Evolutionary conservation across 257 asterid species (phyloP), one percentile per base, ranked within the genome.

Genomic region (Scutellaria baicalensis): DNA sequence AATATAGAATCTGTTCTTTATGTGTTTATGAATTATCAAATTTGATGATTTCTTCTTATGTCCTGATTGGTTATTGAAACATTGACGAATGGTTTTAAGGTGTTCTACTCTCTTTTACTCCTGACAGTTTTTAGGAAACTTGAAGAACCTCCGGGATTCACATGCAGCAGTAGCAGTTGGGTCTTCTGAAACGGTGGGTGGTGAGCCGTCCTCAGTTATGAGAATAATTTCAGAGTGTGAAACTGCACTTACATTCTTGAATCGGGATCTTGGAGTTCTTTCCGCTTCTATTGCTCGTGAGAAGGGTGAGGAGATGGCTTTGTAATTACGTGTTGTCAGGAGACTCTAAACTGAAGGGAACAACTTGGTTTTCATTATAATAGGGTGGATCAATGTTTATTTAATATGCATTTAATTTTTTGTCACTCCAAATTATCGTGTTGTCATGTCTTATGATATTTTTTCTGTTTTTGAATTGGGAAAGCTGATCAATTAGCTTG

Each of bases 71-170:
- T 31, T 36, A 42, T 36, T 45, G 5, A 8, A 51, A 59, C 14
- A 21, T 13, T 9, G 36, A 49, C 40, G 61, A 45, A 59, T 27
- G 57, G 12, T 39, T 14, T 27, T 17, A 44, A 51, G 31, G 12
- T 43, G 55, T 64, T 57, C 36, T 16, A 33, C 64, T 27, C 42
- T 59, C 27, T 16, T 68, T 59, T 9, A 8, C 51, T 72, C 39
- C 10, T 3, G 10, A 64, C 88, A 92, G 98, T 92, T 92, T 73
- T 75, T 92, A 9, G 98, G 98, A 4, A 92, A 90, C 84, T 72
- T 92, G 89, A 90, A 90, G 97, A 92, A 92, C 80, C 96, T 92
- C 36, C 82, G 97, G 66, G 98, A 92, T 79, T 90, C 98, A 9
- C 86, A 90, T 72, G 91, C 97, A 71, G 96, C 98, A 38, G 96